Conservation (phyloP, 1,139 yeast species). For the Debaryomyces udenii region DNA sequence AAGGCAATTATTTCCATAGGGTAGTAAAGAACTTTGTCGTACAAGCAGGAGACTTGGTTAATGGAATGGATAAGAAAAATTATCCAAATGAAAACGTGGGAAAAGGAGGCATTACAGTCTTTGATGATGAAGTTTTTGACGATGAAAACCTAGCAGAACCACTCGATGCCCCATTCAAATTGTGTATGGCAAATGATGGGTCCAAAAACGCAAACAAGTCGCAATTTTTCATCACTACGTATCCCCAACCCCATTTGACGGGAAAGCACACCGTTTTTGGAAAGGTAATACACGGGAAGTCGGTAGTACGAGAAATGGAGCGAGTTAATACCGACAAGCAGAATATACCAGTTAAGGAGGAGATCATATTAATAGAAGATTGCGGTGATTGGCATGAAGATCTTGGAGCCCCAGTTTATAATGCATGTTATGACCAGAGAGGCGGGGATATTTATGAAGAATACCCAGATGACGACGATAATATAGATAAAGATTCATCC, state of each 20-base stretch:
- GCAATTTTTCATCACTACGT: constrained; percentile 79
- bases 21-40: constrained; percentile 75
- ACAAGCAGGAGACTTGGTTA: constrained; percentile 70
- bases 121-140: constrained; percentile 44
- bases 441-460: constrained; percentile 79
- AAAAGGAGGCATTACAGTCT: constrained; percentile 55
- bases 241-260: constrained; percentile 69
- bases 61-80: constrained; percentile 27
- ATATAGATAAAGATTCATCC: constrained; percentile 60
- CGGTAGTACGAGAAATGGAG: constrained; percentile 69
- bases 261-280: constrained; percentile 85
- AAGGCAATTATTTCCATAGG: constrained; percentile 61
- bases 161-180: constrained; percentile 49
- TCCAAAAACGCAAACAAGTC: constrained; percentile 60
- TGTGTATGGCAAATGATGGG: constrained; percentile 79
- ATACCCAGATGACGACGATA: constrained; percentile 69
- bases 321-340: constrained; percentile 45
- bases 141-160: constrained; percentile 61
- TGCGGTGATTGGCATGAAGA: constrained; percentile 69
- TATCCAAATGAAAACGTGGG: constrained; percentile 47
- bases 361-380: constrained; percentile 52
- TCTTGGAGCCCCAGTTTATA: constrained; percentile 56
- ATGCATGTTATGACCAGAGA: constrained; percentile 60
- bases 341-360: constrained; percentile 46
- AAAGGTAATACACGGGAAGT: constrained; percentile 61